Base-by-base conservation (phyloP, 306 rosid genomes). In the Hippophae tibetana region DNA sequence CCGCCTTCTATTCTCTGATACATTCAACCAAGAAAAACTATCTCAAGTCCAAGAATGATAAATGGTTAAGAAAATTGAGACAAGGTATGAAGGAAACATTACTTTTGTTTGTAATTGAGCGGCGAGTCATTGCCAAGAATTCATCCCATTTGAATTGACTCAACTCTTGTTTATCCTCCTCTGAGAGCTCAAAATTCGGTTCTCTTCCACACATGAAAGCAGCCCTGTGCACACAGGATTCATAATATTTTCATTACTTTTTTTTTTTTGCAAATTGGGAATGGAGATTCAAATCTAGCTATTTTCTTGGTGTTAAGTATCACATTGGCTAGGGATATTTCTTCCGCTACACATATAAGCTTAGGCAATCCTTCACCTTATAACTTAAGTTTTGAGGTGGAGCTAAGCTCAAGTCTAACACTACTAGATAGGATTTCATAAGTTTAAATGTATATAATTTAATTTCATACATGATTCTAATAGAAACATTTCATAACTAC, bases 161-260 rank as follows among this genome's bases (percentile, higher is more conserved):
- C 18, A 90, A 81, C 48, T 90, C 96, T 52, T 68, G 64, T 80
- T 85, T 84, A 73, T 84, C 97, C 63, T 72, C 85, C 58, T 82
- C 84, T 0, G 87, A 63, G 56, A 90, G 92, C 78, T 90, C 95
- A 1, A 81, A 87, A 73, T 90, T 90, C 0, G 97, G 97, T 54
- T 90, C 97, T 76, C 97, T 80, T 53, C 95, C 94, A 14, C 97
- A 90, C 87, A 90, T 88, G 81, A 79, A 90, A 68, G 97, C 97
- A 58, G 97, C 97, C 78, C 97, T 90, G 70, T 2, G 66, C 44
- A 70, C 44, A 72, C 54, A 51, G 12, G 11, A 66, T 26, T 45
- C 6, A 5, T 42, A 10, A 48, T 23, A 48, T 45, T 27, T 7
- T 49, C 2, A 42, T 18, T 14, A 13, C 38, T 6, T 42, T 1